Percentiles rank a stretch among this genome's conserved stretches.
phyloP scores from a whole-genome alignment of 2,329 filamentous ascomycete species.

The Leptographium galeiforme region DNA sequence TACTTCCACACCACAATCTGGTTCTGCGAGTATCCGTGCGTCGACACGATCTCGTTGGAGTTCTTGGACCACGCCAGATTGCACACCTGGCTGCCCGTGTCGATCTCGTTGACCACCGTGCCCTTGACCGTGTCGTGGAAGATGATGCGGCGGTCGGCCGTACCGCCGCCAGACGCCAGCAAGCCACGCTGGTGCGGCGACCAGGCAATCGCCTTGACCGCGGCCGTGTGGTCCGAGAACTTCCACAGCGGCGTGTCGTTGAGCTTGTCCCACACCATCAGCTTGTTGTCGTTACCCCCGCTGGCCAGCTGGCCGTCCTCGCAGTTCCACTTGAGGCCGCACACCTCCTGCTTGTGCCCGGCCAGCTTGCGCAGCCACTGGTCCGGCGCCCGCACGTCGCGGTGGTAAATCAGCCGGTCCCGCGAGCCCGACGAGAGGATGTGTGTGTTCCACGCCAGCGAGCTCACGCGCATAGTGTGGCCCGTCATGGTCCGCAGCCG shows the following conservation, averaged over 20 bases:
- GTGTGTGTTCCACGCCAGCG: conserved; percentile 94
- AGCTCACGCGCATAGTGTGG: conserved; percentile 83
- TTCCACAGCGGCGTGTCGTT: conserved; percentile 87
- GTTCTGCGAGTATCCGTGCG: conserved; percentile 94
- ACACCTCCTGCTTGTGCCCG: conserved; percentile 96
- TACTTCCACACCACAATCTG: conserved; percentile 99
- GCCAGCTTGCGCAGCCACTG: conserved; percentile 79
- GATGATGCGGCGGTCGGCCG: conserved; percentile 88
- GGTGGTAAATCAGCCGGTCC: conserved; percentile 86
- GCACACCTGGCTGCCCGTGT: conserved; percentile 97
- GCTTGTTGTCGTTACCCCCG: conserved; percentile 95
- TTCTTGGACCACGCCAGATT: conserved; percentile 96
- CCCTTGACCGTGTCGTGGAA: conserved; percentile 95
- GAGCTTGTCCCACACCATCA: conserved; percentile 97
- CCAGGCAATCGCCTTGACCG: conserved; percentile 96
- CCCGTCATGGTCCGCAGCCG: conserved; percentile 92
- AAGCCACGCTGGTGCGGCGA: conserved; percentile 90
- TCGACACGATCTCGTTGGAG: conserved; percentile 93
- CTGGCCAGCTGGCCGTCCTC: conserved; percentile 91
- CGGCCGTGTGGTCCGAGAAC: conserved; percentile 87
- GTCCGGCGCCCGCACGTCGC: conserved; percentile 83
- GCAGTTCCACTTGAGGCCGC: conserved; percentile 91
- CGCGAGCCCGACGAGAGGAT: conserved; percentile 91
- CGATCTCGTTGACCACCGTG: conserved; percentile 68
- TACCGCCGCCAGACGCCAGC: conserved; percentile 90